Percentiles rank a stretch among this genome's conserved stretches.
These are phyloP conservation scores for Collybiopsis luxurians DNA, from an alignment of 768 basidiomycete genomes.

Conservation along the genomic window DNA sequence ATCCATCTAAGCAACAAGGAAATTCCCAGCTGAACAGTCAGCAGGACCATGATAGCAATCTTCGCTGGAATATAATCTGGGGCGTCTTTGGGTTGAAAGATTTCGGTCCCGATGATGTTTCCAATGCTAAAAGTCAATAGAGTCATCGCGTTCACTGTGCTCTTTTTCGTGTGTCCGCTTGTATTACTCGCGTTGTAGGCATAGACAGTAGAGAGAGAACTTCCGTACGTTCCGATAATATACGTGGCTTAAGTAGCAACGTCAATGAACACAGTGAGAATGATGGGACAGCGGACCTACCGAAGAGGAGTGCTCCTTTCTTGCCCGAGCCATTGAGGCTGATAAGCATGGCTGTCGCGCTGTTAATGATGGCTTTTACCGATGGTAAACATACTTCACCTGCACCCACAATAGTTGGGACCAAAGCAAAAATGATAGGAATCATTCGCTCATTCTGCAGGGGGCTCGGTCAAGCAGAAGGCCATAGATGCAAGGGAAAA, in stretches of 20 bases:
- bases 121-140: constrained; percentile 52
- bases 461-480: neutral
- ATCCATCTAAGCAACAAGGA: constrained; percentile 50
- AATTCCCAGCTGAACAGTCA: constrained; percentile 49
- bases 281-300: constrained; percentile 25
- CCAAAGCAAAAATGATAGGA: constrained; percentile 54
- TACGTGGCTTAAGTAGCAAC: constrained; percentile 37
- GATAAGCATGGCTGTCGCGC: constrained; percentile 42
- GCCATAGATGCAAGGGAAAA: neutral
- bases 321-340: constrained; percentile 46
- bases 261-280: neutral
- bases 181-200: constrained; percentile 67
- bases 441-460: constrained; percentile 54
- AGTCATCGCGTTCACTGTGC: constrained; percentile 62
- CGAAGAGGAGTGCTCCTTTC: constrained; percentile 56
- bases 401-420: constrained; percentile 58
- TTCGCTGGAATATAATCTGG: constrained; percentile 67
- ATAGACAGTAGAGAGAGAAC: constrained; percentile 52
- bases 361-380: neutral
- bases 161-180: constrained; percentile 66
- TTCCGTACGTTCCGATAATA: constrained; percentile 55
- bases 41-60: constrained; percentile 58
- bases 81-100: constrained; percentile 60
- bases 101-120: constrained; percentile 62
- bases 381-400: too few relatives aligned